Evolutionary conservation across 352 stramenopile genomes (phyloP).

Genomic region (Globisporangium iwayamae): DNA sequence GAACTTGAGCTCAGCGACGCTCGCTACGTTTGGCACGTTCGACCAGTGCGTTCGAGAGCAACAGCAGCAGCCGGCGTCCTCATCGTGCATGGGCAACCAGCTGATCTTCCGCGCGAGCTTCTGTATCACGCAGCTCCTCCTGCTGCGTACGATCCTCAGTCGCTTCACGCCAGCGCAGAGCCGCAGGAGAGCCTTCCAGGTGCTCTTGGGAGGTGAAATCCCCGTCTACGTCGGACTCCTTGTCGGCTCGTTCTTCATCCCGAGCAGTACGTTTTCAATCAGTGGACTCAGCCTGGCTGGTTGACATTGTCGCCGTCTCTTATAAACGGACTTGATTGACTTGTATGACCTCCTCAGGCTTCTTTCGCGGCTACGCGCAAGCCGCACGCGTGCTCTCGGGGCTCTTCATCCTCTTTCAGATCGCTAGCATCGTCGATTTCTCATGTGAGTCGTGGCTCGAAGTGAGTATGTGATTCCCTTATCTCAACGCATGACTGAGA

Average conservation of each 20-base stretch:
- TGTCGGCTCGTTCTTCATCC: slow-evolving; percentile 72
- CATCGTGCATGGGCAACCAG: slow-evolving; percentile 59
- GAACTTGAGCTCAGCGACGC: slow-evolving; percentile 8
- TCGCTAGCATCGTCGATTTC: slow-evolving; percentile 73
- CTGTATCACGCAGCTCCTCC: slow-evolving; percentile 55
- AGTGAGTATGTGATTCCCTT: not conserved
- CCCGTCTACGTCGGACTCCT: slow-evolving; percentile 48
- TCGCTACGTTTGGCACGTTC: slow-evolving; percentile 68
- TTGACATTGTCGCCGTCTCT: no score
- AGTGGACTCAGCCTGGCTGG: not conserved
- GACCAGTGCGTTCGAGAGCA: slow-evolving; percentile 33
- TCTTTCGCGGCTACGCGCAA: slow-evolving; percentile 64
- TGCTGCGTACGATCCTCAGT: slow-evolving; percentile 44
- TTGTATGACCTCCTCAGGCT: slow-evolving; percentile 22
- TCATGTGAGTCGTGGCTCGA: slow-evolving; percentile 43
- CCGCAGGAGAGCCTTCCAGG: slow-evolving; percentile 22
- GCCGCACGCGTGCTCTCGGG: slow-evolving; percentile 52
- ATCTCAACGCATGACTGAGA: not conserved
- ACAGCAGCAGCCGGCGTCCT: slow-evolving; percentile 30
- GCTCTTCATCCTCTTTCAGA: slow-evolving; percentile 79
- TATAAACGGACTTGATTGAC: not conserved
- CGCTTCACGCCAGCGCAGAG: slow-evolving; percentile 31
- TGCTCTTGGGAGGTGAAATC: slow-evolving; percentile 39
- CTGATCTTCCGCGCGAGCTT: slow-evolving; percentile 70
- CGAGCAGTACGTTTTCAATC: slow-evolving; percentile 33